phyloP scores from a whole-genome alignment of 768 basidiomycete species.

The Cyclocybe aegerita region DNA sequence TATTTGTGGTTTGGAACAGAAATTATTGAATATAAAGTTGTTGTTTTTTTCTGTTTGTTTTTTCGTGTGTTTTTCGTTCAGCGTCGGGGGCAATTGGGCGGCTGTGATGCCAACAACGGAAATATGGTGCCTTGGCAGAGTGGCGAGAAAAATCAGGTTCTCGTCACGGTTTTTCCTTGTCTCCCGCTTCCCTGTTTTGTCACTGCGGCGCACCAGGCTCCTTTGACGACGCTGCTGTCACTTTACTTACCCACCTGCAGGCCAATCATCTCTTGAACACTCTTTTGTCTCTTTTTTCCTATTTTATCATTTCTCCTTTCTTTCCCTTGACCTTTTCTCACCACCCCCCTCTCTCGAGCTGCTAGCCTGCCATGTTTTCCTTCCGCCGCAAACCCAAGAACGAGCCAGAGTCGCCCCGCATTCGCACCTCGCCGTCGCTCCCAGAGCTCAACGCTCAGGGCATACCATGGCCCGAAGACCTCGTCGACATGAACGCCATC shows the following conservation, averaged over 20 bases:
- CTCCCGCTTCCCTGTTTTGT: constrained; percentile 17
- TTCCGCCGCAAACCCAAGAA: constrained; percentile 71
- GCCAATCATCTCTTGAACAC: constrained; percentile 8
- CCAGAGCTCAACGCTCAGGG: constrained; percentile 75
- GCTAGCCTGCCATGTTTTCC: constrained; percentile 57
- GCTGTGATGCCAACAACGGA: constrained; percentile 3
- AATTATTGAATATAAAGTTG: constrained; percentile 9
- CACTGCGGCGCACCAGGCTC: constrained; percentile 11
- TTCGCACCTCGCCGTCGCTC: constrained; percentile 78
- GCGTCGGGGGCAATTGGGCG: constrained; percentile 8
- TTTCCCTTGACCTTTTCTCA: constrained; percentile 12
- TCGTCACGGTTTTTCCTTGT: constrained; percentile 12
- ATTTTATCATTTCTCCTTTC: constrained; percentile 20
- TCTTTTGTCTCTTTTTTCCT: constrained; percentile 22
- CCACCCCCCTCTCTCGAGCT: constrained; percentile 16
- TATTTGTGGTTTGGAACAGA: constrained; percentile 24
- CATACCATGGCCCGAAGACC: constrained; percentile 82
- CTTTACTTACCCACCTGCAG: constrained; percentile 4
- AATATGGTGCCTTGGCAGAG: constrained; percentile 12
- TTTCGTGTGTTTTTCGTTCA: constrained; percentile 13
- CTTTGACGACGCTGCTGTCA: constrained; percentile 3
- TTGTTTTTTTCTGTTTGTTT: constrained; percentile 13
- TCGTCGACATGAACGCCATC: constrained; percentile 72
- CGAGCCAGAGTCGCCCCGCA: constrained; percentile 41
- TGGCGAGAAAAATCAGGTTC: constrained; percentile 7